Evolutionary conservation across 805 yeast species (phyloP).

Genomic region (Myxozyma mucilagina): DNA sequence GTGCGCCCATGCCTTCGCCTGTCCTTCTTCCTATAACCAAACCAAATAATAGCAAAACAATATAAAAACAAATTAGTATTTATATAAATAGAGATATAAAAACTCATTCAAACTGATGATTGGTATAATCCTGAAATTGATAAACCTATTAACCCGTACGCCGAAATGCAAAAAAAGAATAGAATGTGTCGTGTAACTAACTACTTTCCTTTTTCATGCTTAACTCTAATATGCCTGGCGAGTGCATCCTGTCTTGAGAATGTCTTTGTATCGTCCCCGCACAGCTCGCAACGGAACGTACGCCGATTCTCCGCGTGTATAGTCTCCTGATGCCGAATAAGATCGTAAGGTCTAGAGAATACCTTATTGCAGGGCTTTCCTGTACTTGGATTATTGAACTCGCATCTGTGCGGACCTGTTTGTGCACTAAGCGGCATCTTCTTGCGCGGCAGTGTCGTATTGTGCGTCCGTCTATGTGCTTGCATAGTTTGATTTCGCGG

Average conservation of each 20-base stretch:
- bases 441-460: conserved; percentile 25
- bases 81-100: background rate
- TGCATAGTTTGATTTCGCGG: conserved; percentile 15
- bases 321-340: conserved; percentile 93
- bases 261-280: conserved; percentile 78
- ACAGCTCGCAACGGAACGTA: conserved; percentile 80
- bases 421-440: conserved; percentile 29
- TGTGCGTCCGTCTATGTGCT: conserved; percentile 18
- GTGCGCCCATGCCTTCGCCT: background rate
- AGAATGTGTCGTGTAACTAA: background rate
- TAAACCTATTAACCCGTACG: too few relatives aligned
- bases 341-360: conserved; percentile 91
- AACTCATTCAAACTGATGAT: background rate
- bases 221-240: conserved; percentile 80
- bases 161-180: background rate
- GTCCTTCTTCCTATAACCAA: background rate
- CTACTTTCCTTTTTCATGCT: conserved; percentile 29
- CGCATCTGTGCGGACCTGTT: conserved; percentile 51
- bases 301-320: conserved; percentile 88
- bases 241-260: conserved; percentile 93
- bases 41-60: background rate
- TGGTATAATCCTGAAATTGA: too few relatives aligned
- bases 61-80: background rate
- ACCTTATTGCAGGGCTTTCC: conserved; percentile 69
- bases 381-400: conserved; percentile 58